Evolutionary conservation across 306 rosid genomes (phyloP).

Genomic region (Prunus persica): DNA sequence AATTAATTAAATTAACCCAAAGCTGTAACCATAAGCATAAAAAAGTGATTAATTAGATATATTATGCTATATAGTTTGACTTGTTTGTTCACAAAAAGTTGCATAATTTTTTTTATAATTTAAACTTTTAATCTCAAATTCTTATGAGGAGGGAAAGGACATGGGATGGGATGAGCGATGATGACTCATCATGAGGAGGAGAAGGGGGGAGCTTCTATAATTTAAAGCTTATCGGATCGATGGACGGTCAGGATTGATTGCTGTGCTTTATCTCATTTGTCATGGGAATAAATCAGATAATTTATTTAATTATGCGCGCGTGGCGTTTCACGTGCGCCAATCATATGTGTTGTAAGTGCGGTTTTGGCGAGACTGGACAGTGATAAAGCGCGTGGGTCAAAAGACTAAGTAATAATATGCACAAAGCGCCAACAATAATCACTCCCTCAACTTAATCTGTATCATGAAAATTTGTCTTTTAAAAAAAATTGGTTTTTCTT

Average conservation of each 20-base stretch:
- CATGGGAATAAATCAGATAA: neutral
- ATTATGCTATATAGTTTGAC: slow-evolving; percentile 8
- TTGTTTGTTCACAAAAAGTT: neutral
- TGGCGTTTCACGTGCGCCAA: slow-evolving; percentile 52
- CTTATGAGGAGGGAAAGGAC: too few relatives aligned
- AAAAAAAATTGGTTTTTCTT: too few relatives aligned
- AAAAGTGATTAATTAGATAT: neutral
- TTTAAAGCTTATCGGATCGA: neutral
- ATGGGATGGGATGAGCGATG: neutral
- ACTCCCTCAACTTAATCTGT: too few relatives aligned
- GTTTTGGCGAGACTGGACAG: neutral
- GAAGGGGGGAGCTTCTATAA: neutral
- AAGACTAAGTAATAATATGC: neutral
- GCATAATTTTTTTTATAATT: too few relatives aligned
- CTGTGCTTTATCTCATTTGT: neutral
- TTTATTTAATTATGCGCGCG: slow-evolving; percentile 12
- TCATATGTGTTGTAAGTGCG: slow-evolving; percentile 25
- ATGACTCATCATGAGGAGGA: neutral
- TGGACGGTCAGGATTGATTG: slow-evolving; percentile 31
- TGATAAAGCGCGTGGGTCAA: slow-evolving; percentile 14
- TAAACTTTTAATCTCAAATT: too few relatives aligned
- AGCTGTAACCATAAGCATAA: neutral
- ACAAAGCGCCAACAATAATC: too few relatives aligned
- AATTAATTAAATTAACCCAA: slow-evolving; percentile 3
- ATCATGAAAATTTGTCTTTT: too few relatives aligned